Base-by-base conservation (phyloP, 2,329 filamentous ascomycete species). In the Calonectria pseudoturangicola region DNA sequence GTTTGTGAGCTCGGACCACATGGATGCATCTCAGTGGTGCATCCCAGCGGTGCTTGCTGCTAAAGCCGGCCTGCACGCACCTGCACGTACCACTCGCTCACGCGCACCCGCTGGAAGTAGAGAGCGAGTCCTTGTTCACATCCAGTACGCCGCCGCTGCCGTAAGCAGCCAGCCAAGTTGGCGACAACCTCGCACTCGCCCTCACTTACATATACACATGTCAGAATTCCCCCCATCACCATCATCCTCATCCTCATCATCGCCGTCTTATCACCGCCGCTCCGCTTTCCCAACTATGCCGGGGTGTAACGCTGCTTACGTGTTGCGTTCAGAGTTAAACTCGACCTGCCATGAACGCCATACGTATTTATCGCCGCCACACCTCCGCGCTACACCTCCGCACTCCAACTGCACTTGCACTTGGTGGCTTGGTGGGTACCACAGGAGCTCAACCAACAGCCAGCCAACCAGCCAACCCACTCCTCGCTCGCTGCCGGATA, bases 1-100 rank as follows among this genome's bases (percentile, higher is more conserved):
- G 70, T 33, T 39, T 12, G 9, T 25, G 51, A 54, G 69, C 71
- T 71, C 68, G 71, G 64, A 41, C 66, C 64, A 67, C 33, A 51
- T 67, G 25, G 28, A 43, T 47, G 41, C 21, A 60, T 43, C 47
- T 33, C 18, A 21, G 54, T 41, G 28, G 13, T 41, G 36, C 56
- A 54, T 25, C 33, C 43, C 64, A 63, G 45, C 41, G 54, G 50
- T 45, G 43, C 43, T 45, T n/a, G 43, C 18, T 45, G 8, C 43
- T 45, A 18, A n/a, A 45, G 45, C 27, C 56, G 36, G 16, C 43
- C 28, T 36, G 39, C 62, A 47, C 21, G n/a, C 18, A 48, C 68
- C 56, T 62, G 58, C 58, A 43, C 21, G n/a, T 62, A 43, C 21
- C 54, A 60, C 54, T 60, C 54, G 54, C 54, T 60, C 54, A 60